Conservation (phyloP, 2,329 filamentous ascomycete genomes). For the Alternaria dauci region DNA sequence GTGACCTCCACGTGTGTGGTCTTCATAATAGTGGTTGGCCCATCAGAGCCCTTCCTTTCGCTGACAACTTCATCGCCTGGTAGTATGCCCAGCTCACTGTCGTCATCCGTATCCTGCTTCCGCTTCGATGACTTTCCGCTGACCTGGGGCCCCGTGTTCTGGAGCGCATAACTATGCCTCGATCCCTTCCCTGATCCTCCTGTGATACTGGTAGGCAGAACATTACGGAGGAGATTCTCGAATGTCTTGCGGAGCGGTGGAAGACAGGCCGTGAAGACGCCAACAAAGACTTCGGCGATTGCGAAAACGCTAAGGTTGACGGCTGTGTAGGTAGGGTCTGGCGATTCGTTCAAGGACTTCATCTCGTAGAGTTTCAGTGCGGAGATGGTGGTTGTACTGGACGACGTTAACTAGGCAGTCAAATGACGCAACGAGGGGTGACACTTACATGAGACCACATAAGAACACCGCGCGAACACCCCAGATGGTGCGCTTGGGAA, state of each 20-base stretch:
- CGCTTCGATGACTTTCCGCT: constrained; percentile 12
- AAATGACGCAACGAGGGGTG: fast-evolving
- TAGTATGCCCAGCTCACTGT: constrained; percentile 30
- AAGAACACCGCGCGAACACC: constrained; percentile 40
- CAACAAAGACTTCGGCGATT: constrained; percentile 36
- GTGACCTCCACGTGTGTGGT: constrained; percentile 27
- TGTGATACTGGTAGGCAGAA: constrained; percentile 29
- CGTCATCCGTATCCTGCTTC: constrained; percentile 22
- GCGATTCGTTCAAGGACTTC: constrained; percentile 28
- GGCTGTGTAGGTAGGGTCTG: constrained; percentile 32
- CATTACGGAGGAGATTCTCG: constrained; percentile 28
- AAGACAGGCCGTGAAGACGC: constrained; percentile 38
- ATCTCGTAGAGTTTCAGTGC: constrained; percentile 40
- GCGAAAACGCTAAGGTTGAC: constrained; percentile 39
- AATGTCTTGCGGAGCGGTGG: constrained; percentile 40
- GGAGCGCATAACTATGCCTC: constrained; percentile 29
- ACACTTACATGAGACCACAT: constrained; percentile 35
- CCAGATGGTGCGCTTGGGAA: constrained; percentile 36
- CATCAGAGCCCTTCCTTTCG: constrained; percentile 3
- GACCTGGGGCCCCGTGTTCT: constrained; percentile 15
- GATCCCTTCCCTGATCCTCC: constrained; percentile 23
- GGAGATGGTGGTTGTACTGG: constrained; percentile 37
- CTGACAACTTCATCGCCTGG: constrained; percentile 7
- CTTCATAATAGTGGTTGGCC: constrained; percentile 17
- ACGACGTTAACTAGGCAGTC: background rate